These are phyloP conservation scores for Geotrichum citri-aurantii DNA, from an alignment of 1,139 yeast genomes.

Conservation along the genomic window DNA sequence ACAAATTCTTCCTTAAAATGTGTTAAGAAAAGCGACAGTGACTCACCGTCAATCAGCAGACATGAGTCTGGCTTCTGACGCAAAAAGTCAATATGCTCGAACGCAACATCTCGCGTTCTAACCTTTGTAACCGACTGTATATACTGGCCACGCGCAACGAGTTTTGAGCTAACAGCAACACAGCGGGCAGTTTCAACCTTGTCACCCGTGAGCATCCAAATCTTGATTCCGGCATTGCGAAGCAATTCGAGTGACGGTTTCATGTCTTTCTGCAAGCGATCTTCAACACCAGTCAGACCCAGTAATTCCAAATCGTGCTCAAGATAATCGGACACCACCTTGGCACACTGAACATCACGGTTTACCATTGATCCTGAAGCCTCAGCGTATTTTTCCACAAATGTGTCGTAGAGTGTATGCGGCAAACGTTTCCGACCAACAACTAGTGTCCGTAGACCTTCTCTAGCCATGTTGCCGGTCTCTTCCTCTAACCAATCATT, in stretches of 20 bases:
- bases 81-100: constrained; percentile 67
- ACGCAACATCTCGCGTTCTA: constrained; percentile 43
- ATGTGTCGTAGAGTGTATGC: constrained; percentile 51
- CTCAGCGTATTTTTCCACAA: constrained; percentile 55
- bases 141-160: constrained; percentile 88
- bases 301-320: constrained; percentile 81
- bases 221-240: constrained; percentile 92
- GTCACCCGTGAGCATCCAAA: constrained; percentile 99
- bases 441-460: constrained; percentile 91
- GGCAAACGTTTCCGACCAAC: constrained; percentile 74
- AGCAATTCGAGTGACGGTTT: constrained; percentile 86
- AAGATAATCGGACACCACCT: constrained; percentile 58
- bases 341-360: constrained; percentile 69
- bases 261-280: constrained; percentile 83
- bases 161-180: constrained; percentile 89
- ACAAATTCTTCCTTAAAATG: constrained; percentile 68
- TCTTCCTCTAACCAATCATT: constrained; percentile 98
- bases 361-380: constrained; percentile 76
- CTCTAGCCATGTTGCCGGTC: constrained; percentile 96
- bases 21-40: constrained; percentile 63
- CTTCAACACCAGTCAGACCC: constrained; percentile 97
- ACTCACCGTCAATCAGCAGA: constrained; percentile 89
- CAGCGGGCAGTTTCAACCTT: constrained; percentile 98
- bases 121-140: constrained; percentile 76
- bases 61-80: constrained; percentile 65